Evolutionary conservation across 2,329 filamentous ascomycete species (phyloP), one percentile per base, ranked within the genome.

Genomic region (Cladosporium sp.): DNA sequence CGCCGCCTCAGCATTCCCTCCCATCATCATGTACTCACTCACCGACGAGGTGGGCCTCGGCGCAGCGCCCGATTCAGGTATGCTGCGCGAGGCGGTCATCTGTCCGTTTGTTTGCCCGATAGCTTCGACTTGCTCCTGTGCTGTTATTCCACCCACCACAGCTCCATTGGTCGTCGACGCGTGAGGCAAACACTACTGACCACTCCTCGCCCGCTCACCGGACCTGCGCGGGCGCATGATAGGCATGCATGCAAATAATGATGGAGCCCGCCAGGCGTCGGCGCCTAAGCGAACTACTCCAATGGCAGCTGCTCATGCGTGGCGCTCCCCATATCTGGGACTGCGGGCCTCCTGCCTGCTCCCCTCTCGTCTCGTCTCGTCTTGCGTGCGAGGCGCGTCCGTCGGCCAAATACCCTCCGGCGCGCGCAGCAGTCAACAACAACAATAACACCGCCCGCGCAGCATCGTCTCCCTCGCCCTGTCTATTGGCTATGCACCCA

Each of bases 351-450:
- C 26, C 26, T 31, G 26, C 58, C 37, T 12, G 21, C 14, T 40
- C 46, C 23, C 37, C 56, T 59, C 18, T n/a, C 26, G 46, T 60
- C 40, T 31, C 29, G 28, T 33, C 21, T 23, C 21, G 50, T 18
- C 28, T 55, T 46, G 40, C 35, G 56, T 59, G 56, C 37, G 56
- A 59, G 56, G 56, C 56, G 55, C 55, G 55, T 62, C 49, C 33
- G 55, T 62, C 49, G 49, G 49, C 21, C 60, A 40, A 62, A 62
- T 55, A 10, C 60, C 14, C 46, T 62, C 60, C 60, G 60, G n/a
- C 49, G 26, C 52, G 49, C 60, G 26, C 35, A 28, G 23, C 23
- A 26, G 21, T 21, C 26, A 44, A 26, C 14, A 29, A 35, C 26
- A 40, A 44, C 23, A 55, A 52, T 7, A 46, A 52, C 55, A 57